These are phyloP conservation scores for Arctium minus DNA, from an alignment of 129 eudicot species.

Conservation along the genomic window DNA sequence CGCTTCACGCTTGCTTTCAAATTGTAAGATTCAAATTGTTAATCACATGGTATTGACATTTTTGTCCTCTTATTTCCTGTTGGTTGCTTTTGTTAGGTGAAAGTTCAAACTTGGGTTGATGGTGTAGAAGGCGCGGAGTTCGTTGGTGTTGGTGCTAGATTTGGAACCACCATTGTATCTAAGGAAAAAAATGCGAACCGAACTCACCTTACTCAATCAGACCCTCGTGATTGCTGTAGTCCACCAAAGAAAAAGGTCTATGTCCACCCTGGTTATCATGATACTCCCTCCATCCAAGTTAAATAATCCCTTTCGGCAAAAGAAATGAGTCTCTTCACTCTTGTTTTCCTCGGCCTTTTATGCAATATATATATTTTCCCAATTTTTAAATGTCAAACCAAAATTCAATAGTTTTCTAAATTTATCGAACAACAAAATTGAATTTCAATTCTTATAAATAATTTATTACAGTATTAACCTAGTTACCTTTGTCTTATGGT, in stretches of 20 bases:
- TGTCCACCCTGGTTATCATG: neutral
- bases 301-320: neutral
- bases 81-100: conserved; percentile 49
- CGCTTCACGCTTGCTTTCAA: neutral
- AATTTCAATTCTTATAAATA: neutral
- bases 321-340: neutral
- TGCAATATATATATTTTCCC: neutral
- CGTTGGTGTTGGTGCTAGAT: conserved; percentile 94
- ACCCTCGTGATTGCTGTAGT: conserved; percentile 85
- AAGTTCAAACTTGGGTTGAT: conserved; percentile 87
- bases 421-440: neutral
- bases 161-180: conserved; percentile 71
- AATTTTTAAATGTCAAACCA: neutral
- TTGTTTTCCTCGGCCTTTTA: neutral
- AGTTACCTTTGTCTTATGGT: conserved; percentile 9
- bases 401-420: neutral
- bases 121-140: conserved; percentile 61
- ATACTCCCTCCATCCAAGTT: neutral
- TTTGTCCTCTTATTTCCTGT: neutral
- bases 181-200: conserved; percentile 83
- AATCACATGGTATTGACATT: neutral
- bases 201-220: conserved; percentile 54
- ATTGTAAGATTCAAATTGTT: neutral
- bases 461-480: neutral
- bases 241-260: conserved; percentile 64